Evolutionary conservation across 148 eudicot genomes (phyloP).

Genomic region (Cornus kousa): DNA sequence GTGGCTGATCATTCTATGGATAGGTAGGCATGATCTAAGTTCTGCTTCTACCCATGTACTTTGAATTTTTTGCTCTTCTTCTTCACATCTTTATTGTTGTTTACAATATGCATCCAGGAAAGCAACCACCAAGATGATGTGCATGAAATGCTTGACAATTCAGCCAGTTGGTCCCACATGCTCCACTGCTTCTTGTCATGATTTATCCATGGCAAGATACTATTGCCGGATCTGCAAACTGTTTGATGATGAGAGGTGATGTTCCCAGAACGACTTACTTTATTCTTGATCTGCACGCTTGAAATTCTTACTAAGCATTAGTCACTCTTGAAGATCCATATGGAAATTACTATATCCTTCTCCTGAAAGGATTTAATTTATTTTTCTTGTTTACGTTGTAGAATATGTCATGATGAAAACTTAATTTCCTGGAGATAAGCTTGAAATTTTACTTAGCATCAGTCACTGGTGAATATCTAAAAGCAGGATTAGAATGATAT

Average conservation of each 20-base stretch:
- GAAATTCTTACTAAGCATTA: no score
- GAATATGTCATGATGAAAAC: not conserved
- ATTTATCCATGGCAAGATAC: conserved; percentile 76
- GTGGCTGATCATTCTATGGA: conserved; percentile 69
- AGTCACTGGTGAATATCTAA: not conserved
- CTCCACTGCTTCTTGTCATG: conserved; percentile 57
- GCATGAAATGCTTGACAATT: conserved; percentile 84
- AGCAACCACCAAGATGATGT: conserved; percentile 81
- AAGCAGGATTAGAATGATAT: not conserved
- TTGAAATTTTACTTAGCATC: not conserved
- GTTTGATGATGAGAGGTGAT: conserved; percentile 90
- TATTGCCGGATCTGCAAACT: conserved; percentile 86
- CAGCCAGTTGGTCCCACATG: conserved; percentile 79
- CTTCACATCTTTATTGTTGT: conserved; percentile 6
- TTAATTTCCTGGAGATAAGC: not conserved
- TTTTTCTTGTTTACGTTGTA: not conserved
- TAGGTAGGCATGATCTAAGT: conserved; percentile 39
- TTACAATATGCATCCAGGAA: conserved; percentile 51
- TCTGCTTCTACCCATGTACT: conserved; percentile 11
- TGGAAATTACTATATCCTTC: not conserved
- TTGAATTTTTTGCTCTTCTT: conserved; percentile 1
- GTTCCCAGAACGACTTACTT: conserved; percentile 10
- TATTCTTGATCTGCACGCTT: not conserved
- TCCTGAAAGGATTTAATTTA: not conserved
- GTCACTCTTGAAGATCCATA: no score